Evolutionary conservation across 2,329 filamentous ascomycete species (phyloP).

Genomic region (Orbilia blumenaviensis): DNA sequence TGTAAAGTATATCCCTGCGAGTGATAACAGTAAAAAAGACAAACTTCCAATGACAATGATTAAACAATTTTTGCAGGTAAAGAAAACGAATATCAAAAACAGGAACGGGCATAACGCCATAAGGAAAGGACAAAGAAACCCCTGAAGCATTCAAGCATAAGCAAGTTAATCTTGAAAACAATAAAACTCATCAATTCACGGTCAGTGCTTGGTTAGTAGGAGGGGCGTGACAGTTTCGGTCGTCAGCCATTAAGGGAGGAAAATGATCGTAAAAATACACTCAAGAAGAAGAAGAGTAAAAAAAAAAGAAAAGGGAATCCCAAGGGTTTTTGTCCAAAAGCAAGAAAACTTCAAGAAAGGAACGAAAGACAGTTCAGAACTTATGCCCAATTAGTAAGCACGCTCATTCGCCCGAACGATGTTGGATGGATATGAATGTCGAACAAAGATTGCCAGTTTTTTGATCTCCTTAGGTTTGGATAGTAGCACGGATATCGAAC

Average conservation of each 20-base stretch:
- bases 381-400: conserved; percentile 28
- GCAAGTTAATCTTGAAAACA: conserved; percentile 41
- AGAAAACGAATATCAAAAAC: conserved; percentile 11
- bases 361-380: conserved; percentile 22
- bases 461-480: conserved; percentile 38
- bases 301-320: conserved; percentile 27
- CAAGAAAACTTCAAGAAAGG: conserved; percentile 22
- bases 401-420: conserved; percentile 14
- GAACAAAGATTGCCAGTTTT: conserved; percentile 17
- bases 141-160: conserved; percentile 43
- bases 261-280: conserved; percentile 54
- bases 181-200: conserved; percentile 25
- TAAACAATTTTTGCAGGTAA: conserved; percentile 28
- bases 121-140: conserved; percentile 23
- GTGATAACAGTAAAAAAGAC: neutral
- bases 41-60: conserved; percentile 6
- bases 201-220: conserved; percentile 11
- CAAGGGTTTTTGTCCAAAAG: conserved; percentile 8
- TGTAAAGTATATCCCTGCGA: conserved; percentile 10
- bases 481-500: conserved; percentile 40
- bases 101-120: conserved; percentile 49
- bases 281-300: conserved; percentile 51
- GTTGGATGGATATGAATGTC: conserved; percentile 10
- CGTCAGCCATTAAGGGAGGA: conserved; percentile 40
- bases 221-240: conserved; percentile 41